Base-by-base conservation (phyloP, 352 stramenopile species). In the Pythium brassicae region DNA sequence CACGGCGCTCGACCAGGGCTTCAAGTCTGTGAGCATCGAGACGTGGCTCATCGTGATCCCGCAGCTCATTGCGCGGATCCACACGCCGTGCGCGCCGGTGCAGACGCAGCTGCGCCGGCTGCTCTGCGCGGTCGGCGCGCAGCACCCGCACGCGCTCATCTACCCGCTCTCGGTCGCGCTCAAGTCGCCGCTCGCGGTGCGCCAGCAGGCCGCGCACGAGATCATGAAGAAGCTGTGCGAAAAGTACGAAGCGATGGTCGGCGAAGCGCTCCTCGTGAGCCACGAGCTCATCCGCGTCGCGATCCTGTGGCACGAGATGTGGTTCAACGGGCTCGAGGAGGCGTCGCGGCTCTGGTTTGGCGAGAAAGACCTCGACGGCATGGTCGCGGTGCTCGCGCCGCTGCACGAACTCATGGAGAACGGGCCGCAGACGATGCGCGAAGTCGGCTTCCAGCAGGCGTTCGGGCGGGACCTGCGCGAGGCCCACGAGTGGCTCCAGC, bases 231-330 rank as follows among this genome's bases (percentile, higher is more conserved):
- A 92, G 20, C 86, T 99, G 65, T 89, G 94, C 37, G 82, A 85
- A 26, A 87, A 98, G 62, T 97, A 97, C 51, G 89, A 90, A 59
- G 77, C 90, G 14, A 76, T 99, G 26, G 96, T 99, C 6, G 92
- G 99, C 50, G 94, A 99, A 62, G 81, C 78, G 12, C 57, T 92
- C 54, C 68, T 94, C 12, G 97, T 99, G n/a, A 98, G 89, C 50
- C 87, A 88, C 1, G 97, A 99, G 64, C 80, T 99, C 6, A 99
- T 99, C 57, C 89, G 96, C 15, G 96, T 99, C 12, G 96, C 97
- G 22, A 99, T 99, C 63, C 70, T 99, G 46, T 99, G 97, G 97
- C 83, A 99, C 57, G 97, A 99, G 67, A 89, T 97, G 65, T 99
- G 97, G 97, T 96, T 99, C 54, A 94, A 98, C 74, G 95, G 91